phyloP scores from a whole-genome alignment of 1,139 yeast genomes.

The Debaryomyces sp. region DNA sequence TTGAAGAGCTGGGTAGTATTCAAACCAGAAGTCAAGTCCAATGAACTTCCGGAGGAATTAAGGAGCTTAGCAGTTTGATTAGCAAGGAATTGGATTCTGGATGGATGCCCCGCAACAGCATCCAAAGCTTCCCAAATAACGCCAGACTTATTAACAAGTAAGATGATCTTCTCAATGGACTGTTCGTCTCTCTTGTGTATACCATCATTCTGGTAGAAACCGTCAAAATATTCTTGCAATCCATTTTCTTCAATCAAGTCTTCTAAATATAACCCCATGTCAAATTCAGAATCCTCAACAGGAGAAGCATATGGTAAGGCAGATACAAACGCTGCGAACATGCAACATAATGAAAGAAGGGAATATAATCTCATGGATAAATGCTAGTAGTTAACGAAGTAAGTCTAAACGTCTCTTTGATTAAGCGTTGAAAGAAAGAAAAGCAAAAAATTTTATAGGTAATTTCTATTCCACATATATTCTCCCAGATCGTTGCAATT shows the following conservation, averaged over 20 bases:
- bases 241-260: conserved; percentile 13
- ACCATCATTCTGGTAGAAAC: conserved; percentile 10
- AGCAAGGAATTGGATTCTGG: conserved; percentile 30
- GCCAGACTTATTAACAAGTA: conserved; percentile 40
- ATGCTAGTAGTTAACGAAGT: neutral
- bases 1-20: conserved; percentile 29
- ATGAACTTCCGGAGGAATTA: neutral
- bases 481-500: neutral
- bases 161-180: conserved; percentile 24
- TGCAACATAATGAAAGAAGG: conserved; percentile 11
- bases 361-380: conserved; percentile 8
- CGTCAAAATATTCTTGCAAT: conserved; percentile 14
- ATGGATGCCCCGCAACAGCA: conserved; percentile 35
- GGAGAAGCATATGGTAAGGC: conserved; percentile 25
- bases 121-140: conserved; percentile 40
- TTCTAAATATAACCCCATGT: conserved; percentile 16
- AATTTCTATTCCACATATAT: conserved; percentile 1
- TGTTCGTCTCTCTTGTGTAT: conserved; percentile 22
- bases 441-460: neutral
- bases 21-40: conserved; percentile 12
- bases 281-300: conserved; percentile 20
- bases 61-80: conserved; percentile 29
- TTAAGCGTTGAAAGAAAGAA: neutral
- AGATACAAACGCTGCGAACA: conserved; percentile 11
- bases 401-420: neutral